A percentile compares a stretch with the other conserved stretches of the same genome.
These are phyloP conservation scores for Papiliotrema terrestris DNA, from an alignment of 1,284 basidiomycete genomes.

Conservation along the genomic window DNA sequence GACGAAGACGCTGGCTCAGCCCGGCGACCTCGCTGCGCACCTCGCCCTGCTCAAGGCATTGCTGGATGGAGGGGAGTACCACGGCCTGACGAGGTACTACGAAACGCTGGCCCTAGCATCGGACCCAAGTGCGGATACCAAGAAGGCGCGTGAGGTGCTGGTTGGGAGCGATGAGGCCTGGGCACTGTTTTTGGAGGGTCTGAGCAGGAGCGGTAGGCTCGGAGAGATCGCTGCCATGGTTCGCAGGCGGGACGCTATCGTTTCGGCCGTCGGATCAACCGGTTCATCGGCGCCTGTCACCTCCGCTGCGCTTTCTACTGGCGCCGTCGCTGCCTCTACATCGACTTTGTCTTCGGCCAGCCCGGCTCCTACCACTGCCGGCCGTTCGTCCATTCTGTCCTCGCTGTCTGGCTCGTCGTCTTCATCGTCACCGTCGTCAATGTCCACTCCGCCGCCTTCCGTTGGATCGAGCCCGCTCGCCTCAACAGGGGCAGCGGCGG, in stretches of 20 bases:
- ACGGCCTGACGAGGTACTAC: slow-evolving; percentile 37
- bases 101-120: slow-evolving; percentile 30
- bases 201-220: slow-evolving; percentile 29
- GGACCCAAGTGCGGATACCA: slow-evolving; percentile 4
- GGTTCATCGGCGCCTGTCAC: slow-evolving; percentile 9
- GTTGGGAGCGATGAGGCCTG: slow-evolving; percentile 32
- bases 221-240: slow-evolving; percentile 29
- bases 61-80: slow-evolving; percentile 28
- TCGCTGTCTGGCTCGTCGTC: slow-evolving; percentile 40
- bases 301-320: slow-evolving; percentile 2
- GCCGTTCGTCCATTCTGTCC: slow-evolving; percentile 36
- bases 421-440: background rate
- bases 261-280: background rate
- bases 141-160: slow-evolving; percentile 20
- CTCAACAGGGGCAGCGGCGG: slow-evolving; percentile 10
- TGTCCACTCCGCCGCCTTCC: background rate
- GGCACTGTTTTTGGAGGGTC: slow-evolving; percentile 30
- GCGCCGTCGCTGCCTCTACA: slow-evolving; percentile 4
- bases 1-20: slow-evolving; percentile 25
- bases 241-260: slow-evolving; percentile 26
- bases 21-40: slow-evolving; percentile 24
- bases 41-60: slow-evolving; percentile 35
- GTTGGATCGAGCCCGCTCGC: background rate
- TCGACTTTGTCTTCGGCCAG: slow-evolving; percentile 8
- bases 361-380: slow-evolving; percentile 45